Conservation (phyloP, 495 filamentous ascomycete genomes). For the Penicillium waksmanii region DNA sequence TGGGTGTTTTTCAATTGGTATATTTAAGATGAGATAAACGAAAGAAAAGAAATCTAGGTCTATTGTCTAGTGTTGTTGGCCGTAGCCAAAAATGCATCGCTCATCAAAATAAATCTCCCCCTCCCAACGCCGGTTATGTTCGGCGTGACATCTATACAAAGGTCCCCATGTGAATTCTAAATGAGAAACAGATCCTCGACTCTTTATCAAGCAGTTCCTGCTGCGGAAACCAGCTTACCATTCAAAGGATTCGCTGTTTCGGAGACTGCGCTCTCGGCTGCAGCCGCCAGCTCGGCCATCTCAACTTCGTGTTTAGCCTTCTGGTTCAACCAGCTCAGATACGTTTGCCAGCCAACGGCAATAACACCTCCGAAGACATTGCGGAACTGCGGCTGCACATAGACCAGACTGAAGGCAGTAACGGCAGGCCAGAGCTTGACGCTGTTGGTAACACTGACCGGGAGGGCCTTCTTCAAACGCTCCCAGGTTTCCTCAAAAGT, state of each 20-base stretch:
- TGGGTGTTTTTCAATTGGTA: not conserved
- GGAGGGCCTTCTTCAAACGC: constrained; percentile 75
- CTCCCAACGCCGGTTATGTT: not conserved
- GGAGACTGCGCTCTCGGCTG: constrained; percentile 12
- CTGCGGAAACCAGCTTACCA: constrained; percentile 19
- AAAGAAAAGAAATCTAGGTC: constrained; percentile 13
- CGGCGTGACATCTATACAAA: constrained; percentile 4
- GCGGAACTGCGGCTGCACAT: constrained; percentile 75
- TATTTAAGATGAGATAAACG: not conserved
- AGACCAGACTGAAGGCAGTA: constrained; percentile 85
- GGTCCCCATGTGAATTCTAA: constrained; percentile 11
- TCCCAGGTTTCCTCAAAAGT: constrained; percentile 63
- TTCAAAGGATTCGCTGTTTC: constrained; percentile 12
- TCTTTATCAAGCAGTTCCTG: constrained; percentile 30
- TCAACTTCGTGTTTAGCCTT: constrained; percentile 63
- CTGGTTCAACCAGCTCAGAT: constrained; percentile 81
- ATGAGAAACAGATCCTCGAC: not conserved
- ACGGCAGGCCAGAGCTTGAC: constrained; percentile 91
- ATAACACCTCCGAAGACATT: constrained; percentile 76
- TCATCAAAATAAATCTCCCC: constrained; percentile 7
- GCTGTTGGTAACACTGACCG: constrained; percentile 73
- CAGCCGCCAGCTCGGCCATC: constrained; percentile 33
- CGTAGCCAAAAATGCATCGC: constrained; percentile 26
- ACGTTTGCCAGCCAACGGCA: constrained; percentile 91
- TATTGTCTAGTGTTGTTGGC: constrained; percentile 25